phyloP scores from a whole-genome alignment of 345 rosid genomes.

The Citrus glauca region DNA sequence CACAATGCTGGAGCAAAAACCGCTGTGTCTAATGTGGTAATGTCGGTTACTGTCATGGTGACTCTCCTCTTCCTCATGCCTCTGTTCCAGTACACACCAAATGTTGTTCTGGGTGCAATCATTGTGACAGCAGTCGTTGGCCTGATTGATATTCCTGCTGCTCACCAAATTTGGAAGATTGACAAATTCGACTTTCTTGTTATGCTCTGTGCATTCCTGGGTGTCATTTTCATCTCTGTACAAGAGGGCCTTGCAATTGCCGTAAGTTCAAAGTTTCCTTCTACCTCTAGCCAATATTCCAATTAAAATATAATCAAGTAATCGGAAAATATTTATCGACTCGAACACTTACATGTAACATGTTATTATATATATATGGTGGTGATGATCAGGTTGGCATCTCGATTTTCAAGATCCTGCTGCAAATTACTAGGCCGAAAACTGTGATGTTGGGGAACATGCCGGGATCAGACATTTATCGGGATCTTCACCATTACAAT shows the following conservation, averaged over 20 bases:
- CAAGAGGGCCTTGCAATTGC: slow-evolving; percentile 85
- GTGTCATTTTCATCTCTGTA: slow-evolving; percentile 81
- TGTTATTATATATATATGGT: not conserved
- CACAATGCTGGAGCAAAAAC: slow-evolving; percentile 93
- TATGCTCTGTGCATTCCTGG: slow-evolving; percentile 72
- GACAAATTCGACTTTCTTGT: slow-evolving; percentile 92
- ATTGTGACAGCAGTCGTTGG: slow-evolving; percentile 89
- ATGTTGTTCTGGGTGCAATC: slow-evolving; percentile 85
- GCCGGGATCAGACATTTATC: slow-evolving; percentile 68
- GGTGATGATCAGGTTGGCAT: slow-evolving; percentile 56
- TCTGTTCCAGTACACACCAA: slow-evolving; percentile 89
- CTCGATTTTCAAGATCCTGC: slow-evolving; percentile 75
- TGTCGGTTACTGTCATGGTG: slow-evolving; percentile 95
- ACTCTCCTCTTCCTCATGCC: slow-evolving; percentile 93
- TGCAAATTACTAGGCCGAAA: slow-evolving; percentile 86
- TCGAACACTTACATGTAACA: not conserved
- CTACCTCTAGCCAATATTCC: not conserved
- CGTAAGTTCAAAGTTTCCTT: slow-evolving; percentile 36
- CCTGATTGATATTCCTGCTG: slow-evolving; percentile 87
- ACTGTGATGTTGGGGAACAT: slow-evolving; percentile 73
- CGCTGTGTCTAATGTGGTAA: slow-evolving; percentile 82
- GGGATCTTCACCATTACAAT: slow-evolving; percentile 68
- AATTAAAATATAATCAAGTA: not conserved
- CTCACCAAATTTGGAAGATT: slow-evolving; percentile 68
- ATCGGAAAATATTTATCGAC: not conserved